Base-by-base conservation (phyloP, 106 monocot genomes). In the Phalaenopsis aphrodite region DNA sequence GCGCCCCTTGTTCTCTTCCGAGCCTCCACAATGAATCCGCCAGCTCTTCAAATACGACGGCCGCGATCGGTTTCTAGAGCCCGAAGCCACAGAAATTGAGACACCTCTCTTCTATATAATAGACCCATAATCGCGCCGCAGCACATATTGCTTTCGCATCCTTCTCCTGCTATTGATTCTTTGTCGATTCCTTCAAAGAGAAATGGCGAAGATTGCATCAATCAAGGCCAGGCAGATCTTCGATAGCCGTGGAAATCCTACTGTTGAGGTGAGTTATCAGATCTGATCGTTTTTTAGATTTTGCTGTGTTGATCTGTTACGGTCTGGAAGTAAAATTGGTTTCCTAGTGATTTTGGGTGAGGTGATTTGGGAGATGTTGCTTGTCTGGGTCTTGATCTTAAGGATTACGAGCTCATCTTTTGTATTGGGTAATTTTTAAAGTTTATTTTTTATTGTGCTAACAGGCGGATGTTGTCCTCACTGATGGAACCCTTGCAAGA, bases 151-250 rank as follows among this genome's bases (percentile, higher is more conserved):
- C 61, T 18, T 61, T 1, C 21, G 61, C 61, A 9, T 61, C 19
- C 61, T 61, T 21, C 6, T 5, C 61, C 5, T 4, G n/a, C 21
- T 19, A 21, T 21, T 6, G 21, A 61, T 21, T 52, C 12, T 52
- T 14, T 12, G 12, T 52, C 61, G 21, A 18, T 61, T 21, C 21
- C n/a, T 76, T 30, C 21, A 15, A 5, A 1, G 43, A 78, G 24
- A 5, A 79, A 87, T 87, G 87, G 87, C 76, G 66, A 85, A 81
- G 42, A 87, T 90, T 81, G 66, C 61, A 73, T 81, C 56, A 21
- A 64, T 90, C 76, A 90, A 87, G 79, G 90, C 90, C n/a, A 80
- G 90, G 49, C 90, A 90, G 81, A 90, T 90, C 90, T 90, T 90
- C 71, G 90, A 90, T 81, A 90, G 90, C 83, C 87, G 90, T 55